Percentiles rank a stretch among this genome's conserved stretches.
These are phyloP conservation scores for Podospora sp. DNA, from an alignment of 495 filamentous ascomycete species.

Conservation along the genomic window DNA sequence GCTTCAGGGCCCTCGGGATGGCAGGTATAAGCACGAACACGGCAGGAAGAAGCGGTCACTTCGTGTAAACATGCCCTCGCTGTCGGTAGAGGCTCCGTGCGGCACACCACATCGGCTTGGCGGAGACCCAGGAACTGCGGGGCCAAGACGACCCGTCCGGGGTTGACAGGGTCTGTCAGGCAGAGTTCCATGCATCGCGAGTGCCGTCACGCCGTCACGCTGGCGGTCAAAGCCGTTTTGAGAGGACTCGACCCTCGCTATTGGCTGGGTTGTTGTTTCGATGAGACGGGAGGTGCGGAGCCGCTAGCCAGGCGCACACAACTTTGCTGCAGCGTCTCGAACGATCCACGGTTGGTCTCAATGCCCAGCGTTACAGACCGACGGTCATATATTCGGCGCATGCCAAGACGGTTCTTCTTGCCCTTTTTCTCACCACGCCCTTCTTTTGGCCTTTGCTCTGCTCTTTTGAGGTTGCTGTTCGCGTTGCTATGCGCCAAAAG, in stretches of 20 bases:
- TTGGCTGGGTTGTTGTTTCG: constrained; percentile 28
- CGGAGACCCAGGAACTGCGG: constrained; percentile 16
- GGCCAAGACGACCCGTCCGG: background rate
- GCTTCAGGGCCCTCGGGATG: constrained; percentile 5
- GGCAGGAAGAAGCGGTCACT: background rate
- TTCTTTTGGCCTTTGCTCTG: background rate
- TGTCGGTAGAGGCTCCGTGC: background rate
- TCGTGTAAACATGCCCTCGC: constrained; percentile 19
- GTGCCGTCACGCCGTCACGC: background rate
- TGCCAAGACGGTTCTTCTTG: constrained; percentile 15
- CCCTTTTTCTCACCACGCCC: background rate
- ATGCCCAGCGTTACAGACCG: constrained; percentile 25
- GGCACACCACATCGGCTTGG: constrained; percentile 9
- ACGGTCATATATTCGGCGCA: constrained; percentile 7
- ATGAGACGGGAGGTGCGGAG: constrained; percentile 24
- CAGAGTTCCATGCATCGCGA: constrained; percentile 20
- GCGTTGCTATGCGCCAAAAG: background rate
- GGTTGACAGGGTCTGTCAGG: constrained; percentile 5
- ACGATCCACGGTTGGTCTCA: constrained; percentile 21
- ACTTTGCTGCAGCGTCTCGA: constrained; percentile 26
- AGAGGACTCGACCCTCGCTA: background rate
- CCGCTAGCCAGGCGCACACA: constrained; percentile 18
- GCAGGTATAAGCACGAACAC: constrained; percentile 9
- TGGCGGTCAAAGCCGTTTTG: constrained; percentile 15
- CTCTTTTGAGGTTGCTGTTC: no score